Conservation (phyloP, 2,329 filamentous ascomycete genomes). For the Xylaria sp. region DNA sequence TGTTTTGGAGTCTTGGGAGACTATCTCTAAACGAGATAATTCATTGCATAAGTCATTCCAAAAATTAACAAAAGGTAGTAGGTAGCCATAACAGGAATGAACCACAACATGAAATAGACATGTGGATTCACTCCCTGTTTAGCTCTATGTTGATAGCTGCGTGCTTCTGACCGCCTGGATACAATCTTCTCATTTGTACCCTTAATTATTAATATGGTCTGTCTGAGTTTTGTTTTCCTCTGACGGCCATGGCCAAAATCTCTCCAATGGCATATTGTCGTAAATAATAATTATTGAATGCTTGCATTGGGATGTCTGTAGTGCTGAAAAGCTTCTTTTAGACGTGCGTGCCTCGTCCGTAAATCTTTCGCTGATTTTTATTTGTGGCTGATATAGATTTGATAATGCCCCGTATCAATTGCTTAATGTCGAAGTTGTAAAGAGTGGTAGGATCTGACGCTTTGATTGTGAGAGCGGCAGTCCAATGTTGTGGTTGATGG, state of each 20-base stretch:
- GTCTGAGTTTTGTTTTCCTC: background rate
- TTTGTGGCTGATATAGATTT: background rate
- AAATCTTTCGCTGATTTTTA: background rate
- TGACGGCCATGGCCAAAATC: slow-evolving; percentile 16
- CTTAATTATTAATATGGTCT: background rate
- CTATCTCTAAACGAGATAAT: too few species aligned
- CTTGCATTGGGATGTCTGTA: background rate
- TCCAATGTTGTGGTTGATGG: slow-evolving; percentile 1
- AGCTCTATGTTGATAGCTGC: too few species aligned
- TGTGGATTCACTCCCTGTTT: too few species aligned
- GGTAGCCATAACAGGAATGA: too few species aligned
- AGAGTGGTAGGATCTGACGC: background rate
- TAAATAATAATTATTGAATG: slow-evolving; percentile 20
- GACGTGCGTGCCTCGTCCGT: background rate
- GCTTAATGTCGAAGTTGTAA: background rate
- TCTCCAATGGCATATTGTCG: slow-evolving; percentile 15
- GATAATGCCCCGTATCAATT: background rate
- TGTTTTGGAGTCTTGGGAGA: too few species aligned
- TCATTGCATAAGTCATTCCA: too few species aligned
- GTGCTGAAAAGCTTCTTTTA: background rate
- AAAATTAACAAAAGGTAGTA: too few species aligned
- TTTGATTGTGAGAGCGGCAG: background rate
- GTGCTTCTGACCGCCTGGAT: too few species aligned
- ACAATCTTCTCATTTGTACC: background rate
- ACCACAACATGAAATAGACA: too few species aligned